Conservation (phyloP, 176 grass and related monocot species). For the Triticum timopheevii region DNA sequence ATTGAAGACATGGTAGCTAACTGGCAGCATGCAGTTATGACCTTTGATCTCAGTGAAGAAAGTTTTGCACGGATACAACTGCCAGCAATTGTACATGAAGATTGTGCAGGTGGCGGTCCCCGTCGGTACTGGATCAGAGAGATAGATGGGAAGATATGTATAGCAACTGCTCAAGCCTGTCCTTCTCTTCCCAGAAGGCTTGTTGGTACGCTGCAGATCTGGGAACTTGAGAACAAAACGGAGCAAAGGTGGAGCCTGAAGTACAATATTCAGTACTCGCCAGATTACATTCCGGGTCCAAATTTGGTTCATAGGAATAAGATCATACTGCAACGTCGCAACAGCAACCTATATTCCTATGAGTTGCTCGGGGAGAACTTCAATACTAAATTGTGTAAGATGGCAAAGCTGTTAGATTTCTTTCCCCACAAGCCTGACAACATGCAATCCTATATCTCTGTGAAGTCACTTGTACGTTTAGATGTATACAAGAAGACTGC, state of each 20-base stretch:
- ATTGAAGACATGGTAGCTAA: background rate
- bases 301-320: constrained; percentile 15
- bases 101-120: background rate
- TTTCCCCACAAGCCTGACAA: background rate
- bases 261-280: background rate
- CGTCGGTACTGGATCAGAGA: background rate
- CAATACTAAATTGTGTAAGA: background rate
- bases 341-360: background rate
- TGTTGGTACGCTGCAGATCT: constrained; percentile 20
- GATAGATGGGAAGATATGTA: constrained; percentile 15
- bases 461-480: constrained; percentile 26
- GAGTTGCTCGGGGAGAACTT: background rate
- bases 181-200: background rate
- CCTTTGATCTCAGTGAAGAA: constrained; percentile 34
- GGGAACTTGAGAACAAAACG: background rate
- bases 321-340: background rate
- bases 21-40: constrained; percentile 11
- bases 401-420: constrained; percentile 6
- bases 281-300: background rate
- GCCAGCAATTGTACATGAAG: background rate
- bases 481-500: constrained; percentile 21
- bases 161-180: background rate
- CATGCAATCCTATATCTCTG: background rate
- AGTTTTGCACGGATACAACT: background rate
- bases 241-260: constrained; percentile 28